phyloP scores from a whole-genome alignment of 2,329 filamentous ascomycete species.

The Colletotrichum lentis region DNA sequence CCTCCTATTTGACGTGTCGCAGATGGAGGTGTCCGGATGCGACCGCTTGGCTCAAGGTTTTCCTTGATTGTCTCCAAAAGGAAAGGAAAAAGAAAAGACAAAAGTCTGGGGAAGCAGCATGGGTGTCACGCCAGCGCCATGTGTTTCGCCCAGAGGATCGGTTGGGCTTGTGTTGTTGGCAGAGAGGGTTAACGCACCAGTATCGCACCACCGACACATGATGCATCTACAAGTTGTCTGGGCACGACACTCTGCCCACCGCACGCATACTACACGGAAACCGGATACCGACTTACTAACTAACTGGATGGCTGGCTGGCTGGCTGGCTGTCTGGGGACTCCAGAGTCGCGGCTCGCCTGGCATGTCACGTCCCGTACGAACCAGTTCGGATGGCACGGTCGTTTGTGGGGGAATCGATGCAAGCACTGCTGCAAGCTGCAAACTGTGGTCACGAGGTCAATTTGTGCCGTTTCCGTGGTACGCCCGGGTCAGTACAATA shows the following conservation, averaged over 20 bases:
- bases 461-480: conserved; percentile 13
- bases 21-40: conserved; percentile 20
- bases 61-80: conserved; percentile 3
- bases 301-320: no score
- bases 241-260: conserved; percentile 1
- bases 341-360: background rate
- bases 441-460: conserved; percentile 27
- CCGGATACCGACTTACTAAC: conserved; percentile 2
- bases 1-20: conserved; percentile 25
- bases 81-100: background rate
- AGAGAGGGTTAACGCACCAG: no score
- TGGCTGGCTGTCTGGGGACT: no score
- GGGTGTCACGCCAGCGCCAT: background rate
- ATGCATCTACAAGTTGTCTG: background rate
- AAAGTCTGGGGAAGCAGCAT: background rate
- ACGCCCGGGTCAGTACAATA: background rate
- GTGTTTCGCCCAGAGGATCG: background rate
- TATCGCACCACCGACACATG: background rate
- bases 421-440: conserved; percentile 15
- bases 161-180: background rate
- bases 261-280: background rate
- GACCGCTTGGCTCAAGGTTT: background rate
- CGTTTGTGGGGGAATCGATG: conserved; percentile 27
- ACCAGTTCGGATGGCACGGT: conserved; percentile 32
- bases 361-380: background rate